These are phyloP conservation scores for Neurospora sp. DNA, from an alignment of 495 filamentous ascomycete species.

Conservation along the genomic window DNA sequence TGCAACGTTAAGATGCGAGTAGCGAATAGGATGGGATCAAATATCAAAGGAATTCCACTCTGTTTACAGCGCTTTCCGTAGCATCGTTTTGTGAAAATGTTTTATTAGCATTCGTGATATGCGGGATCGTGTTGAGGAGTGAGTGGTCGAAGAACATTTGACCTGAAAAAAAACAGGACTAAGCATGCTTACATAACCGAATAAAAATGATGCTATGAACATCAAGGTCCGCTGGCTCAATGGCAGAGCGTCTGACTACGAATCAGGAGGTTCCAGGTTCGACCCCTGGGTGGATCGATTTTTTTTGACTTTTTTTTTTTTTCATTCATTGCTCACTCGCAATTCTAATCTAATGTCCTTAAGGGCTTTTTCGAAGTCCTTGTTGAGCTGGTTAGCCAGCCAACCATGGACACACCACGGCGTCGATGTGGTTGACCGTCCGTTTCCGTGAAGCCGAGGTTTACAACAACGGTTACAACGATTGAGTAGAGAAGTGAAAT, in stretches of 20 bases:
- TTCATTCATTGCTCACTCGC: no score
- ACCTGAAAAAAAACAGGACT: fast-evolving
- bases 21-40: not conserved
- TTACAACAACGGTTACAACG: no score
- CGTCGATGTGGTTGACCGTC: no score
- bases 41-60: not conserved
- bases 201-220: fast-evolving
- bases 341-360: no score
- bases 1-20: not conserved
- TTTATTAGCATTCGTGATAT: not conserved
- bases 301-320: not conserved
- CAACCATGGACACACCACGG: no score
- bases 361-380: no score
- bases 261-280: not conserved
- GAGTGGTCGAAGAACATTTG: not conserved
- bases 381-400: no score
- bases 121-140: not conserved
- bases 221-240: not conserved
- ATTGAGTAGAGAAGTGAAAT: no score
- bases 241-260: not conserved
- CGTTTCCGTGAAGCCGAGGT: no score
- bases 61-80: not conserved
- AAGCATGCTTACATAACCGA: fast-evolving
- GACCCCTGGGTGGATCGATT: not conserved
- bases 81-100: not conserved